Conservation (phyloP, 2,329 filamentous ascomycete genomes). For the Verticillium zaregamsianum region DNA sequence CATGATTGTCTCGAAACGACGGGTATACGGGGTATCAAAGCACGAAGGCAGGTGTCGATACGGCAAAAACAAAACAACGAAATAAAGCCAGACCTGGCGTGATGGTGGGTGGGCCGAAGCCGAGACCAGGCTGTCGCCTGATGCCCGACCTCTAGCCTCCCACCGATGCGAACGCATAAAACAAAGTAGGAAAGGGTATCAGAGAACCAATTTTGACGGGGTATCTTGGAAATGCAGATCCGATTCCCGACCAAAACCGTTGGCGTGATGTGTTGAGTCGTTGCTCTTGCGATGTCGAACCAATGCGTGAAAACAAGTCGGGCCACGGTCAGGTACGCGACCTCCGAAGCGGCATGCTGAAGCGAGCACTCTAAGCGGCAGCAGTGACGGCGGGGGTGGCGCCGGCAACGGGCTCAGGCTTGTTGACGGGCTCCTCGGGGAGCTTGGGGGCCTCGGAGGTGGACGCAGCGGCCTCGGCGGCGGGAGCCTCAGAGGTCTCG, state of each 20-base stretch:
- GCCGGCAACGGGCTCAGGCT: constrained; percentile 35
- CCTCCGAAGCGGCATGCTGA: constrained; percentile 2
- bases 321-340: constrained; percentile 5
- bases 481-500: constrained; percentile 19
- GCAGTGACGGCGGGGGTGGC: constrained; percentile 45
- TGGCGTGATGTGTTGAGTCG: constrained; percentile 7
- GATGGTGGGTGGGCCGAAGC: constrained; percentile 5
- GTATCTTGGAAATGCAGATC: constrained; percentile 56
- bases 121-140: constrained; percentile 11
- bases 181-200: constrained; percentile 22
- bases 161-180: constrained; percentile 13
- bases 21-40: constrained; percentile 34
- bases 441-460: constrained; percentile 21
- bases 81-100: constrained; percentile 10
- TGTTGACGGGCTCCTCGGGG: constrained; percentile 33
- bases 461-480: constrained; percentile 20
- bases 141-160: constrained; percentile 6
- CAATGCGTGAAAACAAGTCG: not conserved
- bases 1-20: constrained; percentile 16
- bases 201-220: constrained; percentile 46
- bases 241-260: constrained; percentile 39
- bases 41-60: constrained; percentile 16
- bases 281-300: constrained; percentile 17
- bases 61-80: constrained; percentile 16
- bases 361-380: constrained; percentile 39